Evolutionary conservation across 2,329 filamentous ascomycete species (phyloP).

Genomic region (Botrytis medusae): DNA sequence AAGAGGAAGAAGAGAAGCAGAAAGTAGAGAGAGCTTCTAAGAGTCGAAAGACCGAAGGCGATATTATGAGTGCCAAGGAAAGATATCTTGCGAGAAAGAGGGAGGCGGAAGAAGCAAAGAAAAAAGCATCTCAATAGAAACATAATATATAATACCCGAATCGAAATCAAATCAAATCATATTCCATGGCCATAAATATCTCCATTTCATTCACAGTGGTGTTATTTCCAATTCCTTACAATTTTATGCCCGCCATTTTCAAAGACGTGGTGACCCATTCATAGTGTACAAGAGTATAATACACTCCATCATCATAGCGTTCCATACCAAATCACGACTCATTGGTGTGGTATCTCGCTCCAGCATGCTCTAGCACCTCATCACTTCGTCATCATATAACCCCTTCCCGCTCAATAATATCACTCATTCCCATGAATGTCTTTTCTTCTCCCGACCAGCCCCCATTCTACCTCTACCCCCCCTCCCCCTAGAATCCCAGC

Average conservation of each 20-base stretch:
- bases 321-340: background rate
- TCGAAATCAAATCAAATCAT: background rate
- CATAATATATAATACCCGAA: background rate
- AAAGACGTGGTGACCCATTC: background rate
- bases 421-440: background rate
- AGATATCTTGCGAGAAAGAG: constrained; percentile 75
- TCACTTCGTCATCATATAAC: background rate
- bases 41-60: constrained; percentile 73
- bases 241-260: background rate
- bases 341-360: background rate
- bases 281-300: constrained; percentile 22
- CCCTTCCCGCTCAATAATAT: background rate
- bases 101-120: constrained; percentile 69
- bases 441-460: no score
- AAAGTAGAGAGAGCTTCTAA: constrained; percentile 66
- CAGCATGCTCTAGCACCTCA: background rate
- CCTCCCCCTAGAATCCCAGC: background rate
- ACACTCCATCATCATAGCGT: background rate
- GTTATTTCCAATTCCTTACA: constrained; percentile 3
- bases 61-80: constrained; percentile 76
- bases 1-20: constrained; percentile 63
- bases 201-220: constrained; percentile 7
- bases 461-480: background rate
- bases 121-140: constrained; percentile 40
- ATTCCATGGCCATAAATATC: background rate